Evolutionary conservation across 441 rosid species (phyloP).

Genomic region (Brassica balearica): DNA sequence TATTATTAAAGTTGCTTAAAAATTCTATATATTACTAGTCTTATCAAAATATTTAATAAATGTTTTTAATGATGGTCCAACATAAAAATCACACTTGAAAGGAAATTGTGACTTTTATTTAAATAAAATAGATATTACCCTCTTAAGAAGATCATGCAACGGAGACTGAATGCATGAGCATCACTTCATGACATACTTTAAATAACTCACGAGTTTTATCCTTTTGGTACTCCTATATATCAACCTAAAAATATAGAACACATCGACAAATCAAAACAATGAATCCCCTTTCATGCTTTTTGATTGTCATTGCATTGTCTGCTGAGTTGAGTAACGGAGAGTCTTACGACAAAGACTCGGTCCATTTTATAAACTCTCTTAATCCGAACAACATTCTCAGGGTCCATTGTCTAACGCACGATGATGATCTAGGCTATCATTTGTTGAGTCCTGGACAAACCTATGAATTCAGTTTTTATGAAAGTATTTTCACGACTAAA

Average conservation of each 20-base stretch:
- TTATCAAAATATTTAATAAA: too few species aligned
- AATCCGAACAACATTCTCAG: neutral
- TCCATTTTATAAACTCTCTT: neutral
- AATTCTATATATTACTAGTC: too few species aligned
- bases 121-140: too few species aligned
- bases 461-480: constrained; percentile 1
- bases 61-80: too few species aligned
- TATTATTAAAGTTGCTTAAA: too few species aligned
- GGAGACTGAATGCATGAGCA: neutral
- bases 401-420: neutral
- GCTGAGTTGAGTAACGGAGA: neutral
- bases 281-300: neutral
- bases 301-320: neutral
- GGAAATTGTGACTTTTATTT: too few species aligned
- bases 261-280: neutral
- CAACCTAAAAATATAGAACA: neutral
- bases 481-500: neutral
- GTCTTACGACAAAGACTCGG: neutral
- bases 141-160: too few species aligned
- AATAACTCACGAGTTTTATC: neutral
- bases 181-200: neutral
- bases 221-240: neutral
- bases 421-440: constrained; percentile 8
- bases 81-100: too few species aligned
- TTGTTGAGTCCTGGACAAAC: neutral